Evolutionary conservation across 192 early-diverging fungal genomes (phyloP), one percentile per base, ranked within the genome.

Genomic region (Dimargaris cristalligena): DNA sequence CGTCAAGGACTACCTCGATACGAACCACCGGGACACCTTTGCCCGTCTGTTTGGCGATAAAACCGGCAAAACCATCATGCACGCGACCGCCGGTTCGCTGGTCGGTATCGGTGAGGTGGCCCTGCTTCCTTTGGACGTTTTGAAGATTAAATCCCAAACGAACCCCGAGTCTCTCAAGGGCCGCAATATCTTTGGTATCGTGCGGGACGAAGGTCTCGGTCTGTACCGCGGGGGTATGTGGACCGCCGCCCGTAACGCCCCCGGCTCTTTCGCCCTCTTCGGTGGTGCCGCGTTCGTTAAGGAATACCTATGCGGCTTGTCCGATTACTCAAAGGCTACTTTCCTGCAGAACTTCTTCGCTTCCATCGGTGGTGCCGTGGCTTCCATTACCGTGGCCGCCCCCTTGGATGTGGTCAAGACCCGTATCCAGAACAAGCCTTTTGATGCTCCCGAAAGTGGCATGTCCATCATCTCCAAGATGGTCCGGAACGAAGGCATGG

Each of bases 331-430:
- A 76, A 84, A 89, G 71, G 92, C 95, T n/a, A 91, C 95, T n/a
- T 95, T 96, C 71, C 80, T 92, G 69, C 95, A 98, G 65, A 96
- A 94, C 85, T 95, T 94, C 74, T 84, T 81, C 62, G 80, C 91
- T 10, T 96, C 92, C 29, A 95, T 98, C 65, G 91, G 88, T 60
- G 95, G 95, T 45, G 90, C 95, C 22, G 77, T 94, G 44, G 92
- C 95, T 22, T 90, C 87, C 46, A 86, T 98, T 65, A 86, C 89
- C 9, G 84, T 96, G 34, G 89, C 95, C 34, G 90, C 91, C 26
- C 95, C 95, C 52, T 78, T 99, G 62, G 95, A 99, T 70, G 93
- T 99, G 18, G 89, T 99, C 77, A 99, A 99, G 81, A 99, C 95
- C 22, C 87, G 95, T 48, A 99, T 99, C 70, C 95, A 99, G 74